Evolutionary conservation across 768 basidiomycete species (phyloP).

Genomic region (Suillus ampliporus): DNA sequence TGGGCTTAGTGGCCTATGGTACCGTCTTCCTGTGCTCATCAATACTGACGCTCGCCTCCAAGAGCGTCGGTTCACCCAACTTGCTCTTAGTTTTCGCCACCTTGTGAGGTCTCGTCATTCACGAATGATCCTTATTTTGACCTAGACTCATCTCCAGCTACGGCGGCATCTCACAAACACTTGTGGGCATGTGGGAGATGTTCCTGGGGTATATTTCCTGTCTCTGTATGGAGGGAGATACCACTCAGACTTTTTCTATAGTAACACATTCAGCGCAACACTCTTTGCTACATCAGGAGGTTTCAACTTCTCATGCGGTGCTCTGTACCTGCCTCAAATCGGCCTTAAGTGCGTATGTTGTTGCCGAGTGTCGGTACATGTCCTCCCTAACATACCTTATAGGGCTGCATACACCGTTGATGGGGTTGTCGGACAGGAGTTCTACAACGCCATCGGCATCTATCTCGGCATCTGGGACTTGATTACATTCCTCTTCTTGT

Average conservation of each 20-base stretch:
- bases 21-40: slow-evolving; percentile 36
- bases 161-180: slow-evolving; percentile 32
- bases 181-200: slow-evolving; percentile 37
- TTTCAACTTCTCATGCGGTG: slow-evolving; percentile 35
- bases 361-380: too few species aligned
- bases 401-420: slow-evolving; percentile 31
- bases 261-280: slow-evolving; percentile 34
- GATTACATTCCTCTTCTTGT: slow-evolving; percentile 32
- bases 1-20: slow-evolving; percentile 33
- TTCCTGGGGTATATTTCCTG: slow-evolving; percentile 30
- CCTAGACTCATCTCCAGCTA: slow-evolving; percentile 26
- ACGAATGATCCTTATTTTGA: neutral
- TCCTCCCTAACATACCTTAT: slow-evolving; percentile 6
- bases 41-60: slow-evolving; percentile 26
- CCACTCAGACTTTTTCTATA: slow-evolving; percentile 16
- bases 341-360: slow-evolving; percentile 30
- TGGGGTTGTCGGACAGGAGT: slow-evolving; percentile 27
- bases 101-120: slow-evolving; percentile 24
- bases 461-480: slow-evolving; percentile 32
- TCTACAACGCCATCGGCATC: slow-evolving; percentile 30
- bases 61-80: slow-evolving; percentile 24
- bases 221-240: neutral
- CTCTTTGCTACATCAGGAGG: slow-evolving; percentile 33
- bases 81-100: slow-evolving; percentile 32
- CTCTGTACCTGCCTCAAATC: slow-evolving; percentile 29